These are phyloP conservation scores for Adansonia rubrostipa DNA, from an alignment of 441 rosid genomes.

Conservation along the genomic window DNA sequence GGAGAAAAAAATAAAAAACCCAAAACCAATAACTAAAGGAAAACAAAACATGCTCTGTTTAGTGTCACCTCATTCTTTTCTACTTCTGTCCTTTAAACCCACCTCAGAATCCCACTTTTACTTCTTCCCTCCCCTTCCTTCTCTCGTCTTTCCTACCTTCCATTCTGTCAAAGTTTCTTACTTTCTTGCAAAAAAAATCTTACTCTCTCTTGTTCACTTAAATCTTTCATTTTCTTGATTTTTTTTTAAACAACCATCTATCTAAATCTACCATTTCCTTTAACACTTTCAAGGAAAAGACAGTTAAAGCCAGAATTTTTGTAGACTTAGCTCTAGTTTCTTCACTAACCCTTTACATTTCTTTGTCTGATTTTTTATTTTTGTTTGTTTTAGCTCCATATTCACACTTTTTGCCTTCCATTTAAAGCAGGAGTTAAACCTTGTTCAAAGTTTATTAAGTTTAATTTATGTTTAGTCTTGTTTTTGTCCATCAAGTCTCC, in stretches of 20 bases:
- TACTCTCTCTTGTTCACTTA: background rate
- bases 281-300: background rate
- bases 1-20: background rate
- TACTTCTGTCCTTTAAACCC: conserved; percentile 36
- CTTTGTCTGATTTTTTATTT: background rate
- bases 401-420: background rate
- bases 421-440: background rate
- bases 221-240: background rate
- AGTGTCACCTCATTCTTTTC: conserved; percentile 31
- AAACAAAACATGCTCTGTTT: conserved; percentile 36
- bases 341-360: conserved; percentile 13
- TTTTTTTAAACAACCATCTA: conserved; percentile 12
- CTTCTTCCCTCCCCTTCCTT: background rate
- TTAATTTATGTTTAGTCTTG: conserved; percentile 7
- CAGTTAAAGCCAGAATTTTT: background rate
- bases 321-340: background rate
- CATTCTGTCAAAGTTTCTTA: background rate
- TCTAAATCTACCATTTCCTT: conserved; percentile 21
- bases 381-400: background rate
- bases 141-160: background rate
- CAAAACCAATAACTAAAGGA: background rate
- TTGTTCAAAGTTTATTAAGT: background rate
- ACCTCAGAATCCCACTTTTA: conserved; percentile 18
- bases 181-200: background rate
- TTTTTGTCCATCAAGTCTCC: conserved; percentile 9